phyloP scores from a whole-genome alignment of 352 stramenopile genomes.

The Phytopythium montanum region DNA sequence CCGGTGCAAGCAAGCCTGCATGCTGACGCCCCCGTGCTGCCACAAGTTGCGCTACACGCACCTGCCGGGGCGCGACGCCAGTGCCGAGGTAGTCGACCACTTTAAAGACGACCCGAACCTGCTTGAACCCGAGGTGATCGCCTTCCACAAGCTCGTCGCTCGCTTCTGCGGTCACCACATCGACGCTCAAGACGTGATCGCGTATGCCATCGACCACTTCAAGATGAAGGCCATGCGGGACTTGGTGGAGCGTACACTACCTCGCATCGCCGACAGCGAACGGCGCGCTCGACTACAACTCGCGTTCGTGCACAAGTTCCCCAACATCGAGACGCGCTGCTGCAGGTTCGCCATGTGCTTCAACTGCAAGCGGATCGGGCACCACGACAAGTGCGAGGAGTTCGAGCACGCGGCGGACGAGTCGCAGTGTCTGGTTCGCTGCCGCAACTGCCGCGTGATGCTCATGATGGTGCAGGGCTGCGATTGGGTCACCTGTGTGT shows the following conservation, averaged over 20 bases:
- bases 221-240: too few species aligned
- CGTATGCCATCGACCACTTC: too few species aligned
- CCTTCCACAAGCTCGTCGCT: conserved; percentile 13
- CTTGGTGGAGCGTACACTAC: conserved; percentile 1
- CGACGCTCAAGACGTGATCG: too few species aligned
- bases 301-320: conserved; percentile 24
- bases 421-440: conserved; percentile 32
- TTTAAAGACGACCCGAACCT: too few species aligned
- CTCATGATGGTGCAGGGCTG: conserved; percentile 52
- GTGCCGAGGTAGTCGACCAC: conserved; percentile 1
- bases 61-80: conserved; percentile 7
- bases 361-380: conserved; percentile 37
- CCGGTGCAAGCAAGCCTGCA: conserved; percentile 19
- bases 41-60: conserved; percentile 32
- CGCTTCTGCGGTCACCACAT: conserved; percentile 14
- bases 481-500: conserved; percentile 39
- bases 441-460: conserved; percentile 34
- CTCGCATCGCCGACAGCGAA: conserved; percentile 29
- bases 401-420: conserved; percentile 18
- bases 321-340: conserved; percentile 30
- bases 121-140: conserved; percentile 7
- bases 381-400: conserved; percentile 21
- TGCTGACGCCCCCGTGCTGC: conserved; percentile 27
- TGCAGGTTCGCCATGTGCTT: conserved; percentile 40
- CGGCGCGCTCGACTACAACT: conserved; percentile 33